Evolutionary conservation across 768 basidiomycete genomes (phyloP).

Genomic region (Suillus decipiens): DNA sequence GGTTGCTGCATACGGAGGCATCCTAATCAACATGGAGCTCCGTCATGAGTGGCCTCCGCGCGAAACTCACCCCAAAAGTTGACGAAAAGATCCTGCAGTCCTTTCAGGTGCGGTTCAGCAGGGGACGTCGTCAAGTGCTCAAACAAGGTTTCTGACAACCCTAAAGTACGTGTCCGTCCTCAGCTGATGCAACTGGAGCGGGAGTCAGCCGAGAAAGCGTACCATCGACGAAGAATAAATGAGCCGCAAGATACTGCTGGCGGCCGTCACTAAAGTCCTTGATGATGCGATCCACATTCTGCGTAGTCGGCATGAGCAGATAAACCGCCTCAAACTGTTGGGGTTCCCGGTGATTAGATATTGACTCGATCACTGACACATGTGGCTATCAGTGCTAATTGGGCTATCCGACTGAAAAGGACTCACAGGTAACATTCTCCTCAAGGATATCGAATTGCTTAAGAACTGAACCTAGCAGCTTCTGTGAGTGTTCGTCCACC

Average conservation of each 20-base stretch:
- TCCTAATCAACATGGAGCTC: conserved; percentile 16
- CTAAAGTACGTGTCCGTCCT: conserved; percentile 40
- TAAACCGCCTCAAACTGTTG: conserved; percentile 93
- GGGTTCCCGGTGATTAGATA: conserved; percentile 78
- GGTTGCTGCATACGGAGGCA: conserved; percentile 51
- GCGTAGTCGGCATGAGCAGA: conserved; percentile 89
- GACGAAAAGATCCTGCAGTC: conserved; percentile 83
- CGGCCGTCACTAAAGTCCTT: conserved; percentile 70
- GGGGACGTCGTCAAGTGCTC: conserved; percentile 71
- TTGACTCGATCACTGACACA: conserved; percentile 83
- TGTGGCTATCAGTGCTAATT: conserved; percentile 14
- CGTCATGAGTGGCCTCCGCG: not conserved
- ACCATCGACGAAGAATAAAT: conserved; percentile 95
- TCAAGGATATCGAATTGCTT: conserved; percentile 94
- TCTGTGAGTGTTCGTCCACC: conserved; percentile 90
- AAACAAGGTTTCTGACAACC: conserved; percentile 76
- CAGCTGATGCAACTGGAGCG: not conserved
- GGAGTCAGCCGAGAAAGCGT: conserved; percentile 25
- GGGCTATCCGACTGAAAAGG: not conserved
- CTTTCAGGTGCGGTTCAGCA: conserved; percentile 76
- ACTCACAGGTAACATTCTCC: conserved; percentile 94
- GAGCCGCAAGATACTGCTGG: conserved; percentile 79
- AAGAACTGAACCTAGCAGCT: conserved; percentile 78
- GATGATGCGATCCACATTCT: conserved; percentile 91
- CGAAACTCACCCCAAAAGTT: conserved; percentile 84